Evolutionary conservation across 2,329 filamentous ascomycete genomes (phyloP).

Genomic region (Leptographium procerum): DNA sequence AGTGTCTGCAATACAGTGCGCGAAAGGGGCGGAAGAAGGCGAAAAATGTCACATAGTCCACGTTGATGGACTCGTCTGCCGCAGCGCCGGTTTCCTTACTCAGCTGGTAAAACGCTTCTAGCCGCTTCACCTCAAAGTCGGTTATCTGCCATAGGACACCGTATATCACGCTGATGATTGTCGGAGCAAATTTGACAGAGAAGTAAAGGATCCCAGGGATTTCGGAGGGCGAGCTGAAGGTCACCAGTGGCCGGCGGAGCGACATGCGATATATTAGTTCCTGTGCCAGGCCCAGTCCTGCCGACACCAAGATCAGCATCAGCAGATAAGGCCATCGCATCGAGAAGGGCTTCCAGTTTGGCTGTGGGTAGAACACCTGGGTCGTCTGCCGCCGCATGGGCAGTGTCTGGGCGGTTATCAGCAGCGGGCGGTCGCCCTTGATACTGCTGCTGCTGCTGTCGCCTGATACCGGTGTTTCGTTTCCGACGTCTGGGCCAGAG

Average conservation of each 20-base stretch:
- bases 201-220: slow-evolving; percentile 45
- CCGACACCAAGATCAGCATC: slow-evolving; percentile 40
- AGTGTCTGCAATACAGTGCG: slow-evolving; percentile 51
- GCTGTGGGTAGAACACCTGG: slow-evolving; percentile 48
- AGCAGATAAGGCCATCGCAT: slow-evolving; percentile 53
- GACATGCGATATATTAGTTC: slow-evolving; percentile 46
- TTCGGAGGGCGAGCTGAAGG: slow-evolving; percentile 37
- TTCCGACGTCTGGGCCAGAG: slow-evolving; percentile 25
- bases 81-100: slow-evolving; percentile 48
- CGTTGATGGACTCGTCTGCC: slow-evolving; percentile 57
- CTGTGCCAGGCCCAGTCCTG: slow-evolving; percentile 37
- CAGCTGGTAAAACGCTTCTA: slow-evolving; percentile 56
- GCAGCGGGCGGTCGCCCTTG: slow-evolving; percentile 6
- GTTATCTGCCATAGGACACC: slow-evolving; percentile 56
- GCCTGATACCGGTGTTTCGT: slow-evolving; percentile 2
- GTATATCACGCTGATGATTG: slow-evolving; percentile 47
- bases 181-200: slow-evolving; percentile 52
- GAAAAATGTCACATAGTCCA: slow-evolving; percentile 61
- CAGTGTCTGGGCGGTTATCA: background rate
- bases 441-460: background rate
- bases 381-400: slow-evolving; percentile 25
- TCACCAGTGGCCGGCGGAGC: slow-evolving; percentile 29
- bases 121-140: slow-evolving; percentile 54
- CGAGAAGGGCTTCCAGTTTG: slow-evolving; percentile 55
- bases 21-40: slow-evolving; percentile 53